These are phyloP conservation scores for Penicillium sp. DNA, from an alignment of 2,329 filamentous ascomycete species.

Conservation along the genomic window DNA sequence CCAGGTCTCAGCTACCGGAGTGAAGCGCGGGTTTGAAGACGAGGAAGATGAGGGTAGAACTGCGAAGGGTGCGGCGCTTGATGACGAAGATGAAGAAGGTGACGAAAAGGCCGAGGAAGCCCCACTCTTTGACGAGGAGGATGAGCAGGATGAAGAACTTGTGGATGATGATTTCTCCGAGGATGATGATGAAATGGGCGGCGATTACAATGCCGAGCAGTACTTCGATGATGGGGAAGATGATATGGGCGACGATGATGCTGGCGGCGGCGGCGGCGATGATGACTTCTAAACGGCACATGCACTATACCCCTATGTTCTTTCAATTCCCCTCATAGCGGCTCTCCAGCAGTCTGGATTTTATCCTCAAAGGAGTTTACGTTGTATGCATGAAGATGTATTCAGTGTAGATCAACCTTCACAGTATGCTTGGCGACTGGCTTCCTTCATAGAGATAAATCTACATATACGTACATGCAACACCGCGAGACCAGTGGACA, in stretches of 20 bases:
- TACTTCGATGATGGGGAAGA: slow-evolving; percentile 61
- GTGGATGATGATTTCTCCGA: slow-evolving; percentile 58
- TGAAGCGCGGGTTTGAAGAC: slow-evolving; percentile 44
- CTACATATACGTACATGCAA: too few species aligned
- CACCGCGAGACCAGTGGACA: too few species aligned
- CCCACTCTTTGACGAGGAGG: slow-evolving; percentile 36
- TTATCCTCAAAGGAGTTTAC: neutral
- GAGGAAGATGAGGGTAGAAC: slow-evolving; percentile 43
- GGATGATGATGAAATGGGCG: slow-evolving; percentile 56
- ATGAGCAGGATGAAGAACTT: slow-evolving; percentile 49
- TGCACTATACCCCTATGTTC: slow-evolving; percentile 33
- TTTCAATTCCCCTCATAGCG: slow-evolving; percentile 12
- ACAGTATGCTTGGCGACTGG: too few species aligned
- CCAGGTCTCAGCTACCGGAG: slow-evolving; percentile 15
- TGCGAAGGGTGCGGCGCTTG: slow-evolving; percentile 31
- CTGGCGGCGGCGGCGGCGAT: slow-evolving; percentile 49
- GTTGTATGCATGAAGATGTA: neutral
- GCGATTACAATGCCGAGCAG: slow-evolving; percentile 62
- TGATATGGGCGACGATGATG: slow-evolving; percentile 53
- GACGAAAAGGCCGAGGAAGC: slow-evolving; percentile 32
- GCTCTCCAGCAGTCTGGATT: neutral
- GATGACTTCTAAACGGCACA: slow-evolving; percentile 37
- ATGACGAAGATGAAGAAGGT: slow-evolving; percentile 30
- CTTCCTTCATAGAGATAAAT: too few species aligned
- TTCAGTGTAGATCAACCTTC: neutral